Evolutionary conservation across 2,329 filamentous ascomycete genomes (phyloP).

Genomic region (Penicillium expansum): DNA sequence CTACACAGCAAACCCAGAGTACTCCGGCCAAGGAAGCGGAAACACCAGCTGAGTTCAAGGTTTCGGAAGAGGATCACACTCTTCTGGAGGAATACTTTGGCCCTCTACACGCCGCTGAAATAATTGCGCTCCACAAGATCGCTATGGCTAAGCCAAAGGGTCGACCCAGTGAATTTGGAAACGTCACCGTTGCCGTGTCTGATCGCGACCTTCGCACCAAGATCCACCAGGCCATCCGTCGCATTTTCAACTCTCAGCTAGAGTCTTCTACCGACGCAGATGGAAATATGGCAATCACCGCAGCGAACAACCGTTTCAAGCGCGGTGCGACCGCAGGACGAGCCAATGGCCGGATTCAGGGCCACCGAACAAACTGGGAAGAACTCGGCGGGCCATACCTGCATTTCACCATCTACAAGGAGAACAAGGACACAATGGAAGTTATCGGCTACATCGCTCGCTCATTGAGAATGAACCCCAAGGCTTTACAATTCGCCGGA

Average conservation of each 20-base stretch:
- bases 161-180: constrained; percentile 57
- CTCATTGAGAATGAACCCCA: constrained; percentile 65
- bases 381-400: constrained; percentile 75
- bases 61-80: constrained; percentile 47
- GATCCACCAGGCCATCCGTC: constrained; percentile 67
- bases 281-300: constrained; percentile 61
- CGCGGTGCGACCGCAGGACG: constrained; percentile 33
- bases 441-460: constrained; percentile 73
- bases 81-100: constrained; percentile 52
- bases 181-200: constrained; percentile 54
- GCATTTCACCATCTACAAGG: constrained; percentile 91
- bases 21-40: constrained; percentile 14
- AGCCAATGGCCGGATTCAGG: constrained; percentile 26
- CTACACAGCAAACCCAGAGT: constrained; percentile 15
- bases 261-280: constrained; percentile 74
- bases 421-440: constrained; percentile 97
- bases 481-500: constrained; percentile 76
- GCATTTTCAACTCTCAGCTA: constrained; percentile 73
- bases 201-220: constrained; percentile 62
- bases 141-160: constrained; percentile 54
- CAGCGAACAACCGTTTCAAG: constrained; percentile 39
- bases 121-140: constrained; percentile 56
- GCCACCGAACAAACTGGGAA: constrained; percentile 57
- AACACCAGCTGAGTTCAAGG: constrained; percentile 27
- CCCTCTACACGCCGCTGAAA: constrained; percentile 46